Evolutionary conservation across 176 grass and related monocot genomes (phyloP).

Genomic region (Themeda triandra): DNA sequence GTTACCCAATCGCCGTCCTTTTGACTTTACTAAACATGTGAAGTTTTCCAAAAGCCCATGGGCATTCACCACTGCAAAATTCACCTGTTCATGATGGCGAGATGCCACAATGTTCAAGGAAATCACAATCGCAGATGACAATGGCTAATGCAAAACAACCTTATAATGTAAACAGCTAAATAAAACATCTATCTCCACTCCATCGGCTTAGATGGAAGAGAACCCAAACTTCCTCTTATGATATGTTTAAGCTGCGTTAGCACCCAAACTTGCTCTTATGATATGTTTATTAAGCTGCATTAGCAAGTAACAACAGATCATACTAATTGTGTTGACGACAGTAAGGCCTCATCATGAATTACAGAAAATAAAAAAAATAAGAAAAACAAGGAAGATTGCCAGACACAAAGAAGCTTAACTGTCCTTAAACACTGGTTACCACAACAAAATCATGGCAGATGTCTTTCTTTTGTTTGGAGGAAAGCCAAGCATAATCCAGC

Average conservation of each 20-base stretch:
- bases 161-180: not conserved
- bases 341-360: not conserved
- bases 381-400: not conserved
- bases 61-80: conserved; percentile 16
- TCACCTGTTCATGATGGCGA: conserved; percentile 6
- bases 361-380: not conserved
- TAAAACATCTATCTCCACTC: not conserved
- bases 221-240: not conserved
- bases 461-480: not conserved
- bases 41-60: conserved; percentile 1
- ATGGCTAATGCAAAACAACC: conserved; percentile 4
- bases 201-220: not conserved
- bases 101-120: not conserved
- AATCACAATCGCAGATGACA: not conserved
- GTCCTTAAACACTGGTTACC: not conserved
- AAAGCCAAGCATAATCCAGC: not conserved
- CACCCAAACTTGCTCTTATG: not conserved
- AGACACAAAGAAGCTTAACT: not conserved
- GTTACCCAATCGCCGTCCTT: conserved; percentile 1
- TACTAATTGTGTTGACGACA: not conserved
- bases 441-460: not conserved
- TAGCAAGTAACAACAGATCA: not conserved
- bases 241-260: not conserved
- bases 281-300: not conserved
- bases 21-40: conserved; percentile 26